phyloP scores from a whole-genome alignment of 2,329 filamentous ascomycete species.

The Colletotrichum sp. region DNA sequence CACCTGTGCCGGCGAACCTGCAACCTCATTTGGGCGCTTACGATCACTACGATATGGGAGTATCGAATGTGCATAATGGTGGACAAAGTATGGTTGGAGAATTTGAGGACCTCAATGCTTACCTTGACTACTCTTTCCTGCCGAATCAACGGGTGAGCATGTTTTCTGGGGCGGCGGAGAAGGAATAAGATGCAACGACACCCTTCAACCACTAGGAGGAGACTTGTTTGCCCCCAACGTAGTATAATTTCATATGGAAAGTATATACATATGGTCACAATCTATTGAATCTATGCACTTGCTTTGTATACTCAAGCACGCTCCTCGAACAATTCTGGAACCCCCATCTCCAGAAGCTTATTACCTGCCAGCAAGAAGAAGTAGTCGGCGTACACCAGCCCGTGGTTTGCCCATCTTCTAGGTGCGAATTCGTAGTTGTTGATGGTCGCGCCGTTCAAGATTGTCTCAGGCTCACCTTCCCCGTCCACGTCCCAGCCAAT shows the following conservation, averaged over 20 bases:
- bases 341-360: slow-evolving; percentile 38
- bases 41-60: not conserved
- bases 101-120: slow-evolving; percentile 26
- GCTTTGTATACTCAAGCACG: not conserved
- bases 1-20: not conserved
- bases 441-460: slow-evolving; percentile 50
- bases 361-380: slow-evolving; percentile 52
- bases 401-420: slow-evolving; percentile 48
- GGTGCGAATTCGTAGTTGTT: slow-evolving; percentile 52
- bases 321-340: not conserved
- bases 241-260: not conserved
- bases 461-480: slow-evolving; percentile 41
- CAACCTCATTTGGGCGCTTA: not conserved
- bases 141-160: slow-evolving; percentile 29
- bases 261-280: not conserved
- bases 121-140: slow-evolving; percentile 28
- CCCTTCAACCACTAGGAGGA: not conserved
- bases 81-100: not conserved
- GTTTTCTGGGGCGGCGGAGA: slow-evolving; percentile 21
- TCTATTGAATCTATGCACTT: too few relatives aligned
- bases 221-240: not conserved
- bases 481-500: slow-evolving; percentile 26
- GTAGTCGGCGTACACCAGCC: slow-evolving; percentile 55
- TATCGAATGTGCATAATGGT: not conserved
- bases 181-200: not conserved